Base-by-base conservation (phyloP, 2,329 filamentous ascomycete genomes). In the Thielaviopsis punctulata region DNA sequence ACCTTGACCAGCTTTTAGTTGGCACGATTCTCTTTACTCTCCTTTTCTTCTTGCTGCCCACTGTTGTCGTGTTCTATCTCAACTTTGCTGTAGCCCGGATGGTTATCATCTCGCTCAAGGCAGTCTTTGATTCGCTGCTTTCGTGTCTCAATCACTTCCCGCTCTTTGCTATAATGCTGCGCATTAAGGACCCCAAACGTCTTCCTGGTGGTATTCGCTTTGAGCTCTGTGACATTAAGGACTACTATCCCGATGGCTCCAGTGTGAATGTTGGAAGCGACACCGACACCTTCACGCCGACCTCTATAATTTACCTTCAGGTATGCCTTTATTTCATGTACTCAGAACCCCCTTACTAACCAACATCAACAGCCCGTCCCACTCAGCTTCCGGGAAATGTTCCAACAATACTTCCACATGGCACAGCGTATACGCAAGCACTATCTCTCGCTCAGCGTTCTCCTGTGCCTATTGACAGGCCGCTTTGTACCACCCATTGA, bases 61-160 rank as follows among this genome's bases (percentile, higher is more conserved):
- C 92, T 0, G 88, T 98, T 22, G 79, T 90, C 51, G 92, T 98
- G 44, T 98, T 96, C 64, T 98, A 98, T 62, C 73, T 95, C 55
- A 95, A 93, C 43, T 98, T 98, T 68, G 90, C 93, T 47, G 80
- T 86, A 56, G 89, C 90, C 33, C 79, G 93, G 48, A 95, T 98
- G 84, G 79, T 82, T 57, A 96, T 96, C 59, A 98, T 98, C 57
- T 82, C 82, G 12, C 70, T 96, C 56, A 98, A 96, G 66, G 93
- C 90, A 12, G 75, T 79, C 15, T 80, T 98, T 53, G 92, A 98
- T 67, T 95, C 90, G 2, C 75, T 88, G 60, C 75, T 98, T 59
- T 93, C 92, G 44, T 95, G 86, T 66, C 68, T 98, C 53, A 98
- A 98, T 63, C 93, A 98, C 66, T 98, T 98, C 60, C 93, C 92